Percentiles rank a stretch among this genome's conserved stretches.
phyloP scores from a whole-genome alignment of 495 filamentous ascomycete species.

The Trichoderma erinaceum region DNA sequence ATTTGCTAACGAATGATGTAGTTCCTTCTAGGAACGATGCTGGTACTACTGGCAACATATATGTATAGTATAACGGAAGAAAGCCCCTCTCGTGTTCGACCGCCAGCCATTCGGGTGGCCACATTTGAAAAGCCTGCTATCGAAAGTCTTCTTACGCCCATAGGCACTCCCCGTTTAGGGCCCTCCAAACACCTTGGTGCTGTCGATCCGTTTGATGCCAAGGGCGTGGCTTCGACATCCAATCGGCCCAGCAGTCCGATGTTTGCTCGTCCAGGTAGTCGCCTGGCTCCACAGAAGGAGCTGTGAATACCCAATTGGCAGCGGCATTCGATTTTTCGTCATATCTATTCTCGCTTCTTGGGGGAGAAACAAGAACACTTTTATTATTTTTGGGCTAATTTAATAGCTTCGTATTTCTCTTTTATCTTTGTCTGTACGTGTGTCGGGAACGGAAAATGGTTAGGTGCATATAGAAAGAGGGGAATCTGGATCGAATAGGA shows the following conservation, averaged over 20 bases:
- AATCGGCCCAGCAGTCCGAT: constrained; percentile 15
- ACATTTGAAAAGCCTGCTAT: constrained; percentile 67
- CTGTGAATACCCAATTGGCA: not conserved
- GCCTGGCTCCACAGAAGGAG: not conserved
- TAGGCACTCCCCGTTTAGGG: not conserved
- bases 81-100: constrained; percentile 42
- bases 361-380: not conserved
- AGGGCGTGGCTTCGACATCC: constrained; percentile 9
- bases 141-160: constrained; percentile 24
- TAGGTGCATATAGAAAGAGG: constrained; percentile 12
- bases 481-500: not conserved
- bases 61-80: constrained; percentile 64
- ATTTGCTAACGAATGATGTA: constrained; percentile 32
- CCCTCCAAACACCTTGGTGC: not conserved
- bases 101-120: constrained; percentile 69
- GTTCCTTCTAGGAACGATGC: constrained; percentile 73
- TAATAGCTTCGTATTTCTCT: not conserved
- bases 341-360: not conserved
- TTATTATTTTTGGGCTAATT: not conserved
- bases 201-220: constrained; percentile 13
- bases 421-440: not conserved
- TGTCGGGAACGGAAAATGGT: not conserved
- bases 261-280: not conserved
- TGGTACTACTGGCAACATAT: constrained; percentile 76
- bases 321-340: not conserved